Percentiles rank a stretch among this genome's conserved stretches.
These are phyloP conservation scores for Pleurotus pulmonarius DNA, from an alignment of 768 basidiomycete species.

Conservation along the genomic window DNA sequence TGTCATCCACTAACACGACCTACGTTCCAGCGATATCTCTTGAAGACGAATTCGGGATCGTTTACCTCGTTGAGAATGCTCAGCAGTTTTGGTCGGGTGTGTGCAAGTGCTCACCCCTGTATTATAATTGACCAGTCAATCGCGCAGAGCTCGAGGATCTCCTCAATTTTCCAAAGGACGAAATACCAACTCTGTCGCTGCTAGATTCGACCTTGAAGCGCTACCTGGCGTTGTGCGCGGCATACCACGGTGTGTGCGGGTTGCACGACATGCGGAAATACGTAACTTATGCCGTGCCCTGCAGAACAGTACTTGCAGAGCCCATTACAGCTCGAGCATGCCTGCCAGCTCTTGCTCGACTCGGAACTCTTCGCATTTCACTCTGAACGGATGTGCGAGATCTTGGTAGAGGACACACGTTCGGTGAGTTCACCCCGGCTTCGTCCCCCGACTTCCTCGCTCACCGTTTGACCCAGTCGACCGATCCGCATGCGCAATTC, in stretches of 20 bases:
- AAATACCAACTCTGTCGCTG: slow-evolving; percentile 59
- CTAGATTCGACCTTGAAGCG: slow-evolving; percentile 78
- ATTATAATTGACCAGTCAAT: neutral
- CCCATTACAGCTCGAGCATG: slow-evolving; percentile 81
- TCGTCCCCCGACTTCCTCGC: neutral
- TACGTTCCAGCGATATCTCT: slow-evolving; percentile 30
- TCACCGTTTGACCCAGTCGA: slow-evolving; percentile 45
- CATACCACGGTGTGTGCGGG: slow-evolving; percentile 73
- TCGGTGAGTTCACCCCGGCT: slow-evolving; percentile 40
- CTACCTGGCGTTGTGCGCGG: slow-evolving; percentile 74
- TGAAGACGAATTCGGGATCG: slow-evolving; percentile 73
- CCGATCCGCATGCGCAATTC: slow-evolving; percentile 81
- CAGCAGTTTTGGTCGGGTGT: slow-evolving; percentile 91
- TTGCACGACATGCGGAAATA: neutral
- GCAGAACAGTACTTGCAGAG: slow-evolving; percentile 81
- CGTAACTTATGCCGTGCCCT: slow-evolving; percentile 9
- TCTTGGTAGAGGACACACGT: slow-evolving; percentile 65
- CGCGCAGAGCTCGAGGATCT: slow-evolving; percentile 83
- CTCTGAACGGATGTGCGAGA: slow-evolving; percentile 87
- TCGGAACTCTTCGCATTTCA: slow-evolving; percentile 90
- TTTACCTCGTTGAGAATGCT: slow-evolving; percentile 77
- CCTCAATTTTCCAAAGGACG: slow-evolving; percentile 59
- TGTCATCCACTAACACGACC: neutral
- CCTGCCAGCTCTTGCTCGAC: slow-evolving; percentile 68
- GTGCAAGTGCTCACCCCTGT: slow-evolving; percentile 18